Evolutionary conservation across 2,329 filamentous ascomycete species (phyloP), one percentile per base, ranked within the genome.

Genomic region (Cladosporium sp.): DNA sequence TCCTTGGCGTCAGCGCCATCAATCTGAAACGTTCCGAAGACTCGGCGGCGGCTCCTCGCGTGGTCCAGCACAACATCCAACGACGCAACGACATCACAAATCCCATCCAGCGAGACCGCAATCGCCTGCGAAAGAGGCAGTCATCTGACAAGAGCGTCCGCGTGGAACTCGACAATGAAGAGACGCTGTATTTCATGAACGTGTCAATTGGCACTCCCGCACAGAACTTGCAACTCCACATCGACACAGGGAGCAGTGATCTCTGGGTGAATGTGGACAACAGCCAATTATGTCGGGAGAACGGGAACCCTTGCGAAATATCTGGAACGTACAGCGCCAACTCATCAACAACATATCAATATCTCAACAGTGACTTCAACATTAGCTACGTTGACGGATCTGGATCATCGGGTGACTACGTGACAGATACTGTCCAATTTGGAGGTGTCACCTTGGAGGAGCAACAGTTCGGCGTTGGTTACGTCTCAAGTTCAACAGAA

Each of bases 351-450:
- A 89, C 90, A 2, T 93, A 92, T 72, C 67, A 80, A 34, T 91
- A 86, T 68, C 73, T 96, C 56, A 86, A 85, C 61, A 85, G 83
- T 67, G 79, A 85, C 60, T 96, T 97, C 77, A 92, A 93, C 74
- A 96, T 96, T 62, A 85, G 86, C 1, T 96, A 96, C 64, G 87
- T 89, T 39, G 91, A 96, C 73, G 89, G 89, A 45, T 89, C 89
- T 0, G 84, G 85, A 4, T 89, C 91, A 0, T 71, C 76, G 1
- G 91, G 92, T 34, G 89, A 94, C 72, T 96, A 96, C 70, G 89
- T 84, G 2, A 85, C 82, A 4, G 92, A 97, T 68, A 87, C 80
- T 0, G 75, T 96, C 58, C 75, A 73, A 4, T 77, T 91, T 54
- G 85, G 82, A 12, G 76, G 75, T 20, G 71, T 78, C 28, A 79